Percentiles rank a stretch among this genome's conserved stretches.
phyloP scores from a whole-genome alignment of 371 early-diverging fungal genomes.

The Lichtheimia hyalospora region DNA sequence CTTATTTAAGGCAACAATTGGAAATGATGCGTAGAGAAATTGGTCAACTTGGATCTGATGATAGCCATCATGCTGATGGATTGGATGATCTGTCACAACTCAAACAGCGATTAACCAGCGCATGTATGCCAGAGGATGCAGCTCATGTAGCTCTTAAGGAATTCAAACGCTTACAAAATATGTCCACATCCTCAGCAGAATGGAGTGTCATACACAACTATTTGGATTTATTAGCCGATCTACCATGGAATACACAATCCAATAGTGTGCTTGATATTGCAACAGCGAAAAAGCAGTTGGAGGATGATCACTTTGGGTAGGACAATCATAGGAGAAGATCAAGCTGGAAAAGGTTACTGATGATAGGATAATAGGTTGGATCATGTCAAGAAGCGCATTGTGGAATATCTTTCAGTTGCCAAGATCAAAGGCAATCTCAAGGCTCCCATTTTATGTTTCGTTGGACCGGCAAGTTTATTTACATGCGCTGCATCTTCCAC shows the following conservation, averaged over 20 bases:
- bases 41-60: background rate
- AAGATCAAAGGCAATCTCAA: constrained; percentile 73
- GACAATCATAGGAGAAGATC: background rate
- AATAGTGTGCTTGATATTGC: constrained; percentile 60
- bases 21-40: constrained; percentile 69
- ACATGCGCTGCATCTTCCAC: background rate
- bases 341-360: background rate
- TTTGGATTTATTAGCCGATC: constrained; percentile 71
- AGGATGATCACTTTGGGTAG: constrained; percentile 78
- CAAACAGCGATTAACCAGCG: constrained; percentile 49
- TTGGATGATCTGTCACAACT: constrained; percentile 67
- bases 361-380: constrained; percentile 39
- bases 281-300: constrained; percentile 66
- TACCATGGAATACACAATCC: constrained; percentile 72
- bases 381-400: constrained; percentile 76
- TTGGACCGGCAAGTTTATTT: constrained; percentile 53
- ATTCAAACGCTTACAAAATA: constrained; percentile 67
- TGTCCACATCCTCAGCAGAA: constrained; percentile 77
- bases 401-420: constrained; percentile 79
- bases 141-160: constrained; percentile 66
- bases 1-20: constrained; percentile 72
- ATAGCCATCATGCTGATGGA: constrained; percentile 11
- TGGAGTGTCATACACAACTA: constrained; percentile 77
- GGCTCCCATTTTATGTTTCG: constrained; percentile 79
- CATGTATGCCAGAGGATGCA: constrained; percentile 67